Conservation (phyloP, 371 early-diverging fungal genomes). For the Mortierella sp. region DNA sequence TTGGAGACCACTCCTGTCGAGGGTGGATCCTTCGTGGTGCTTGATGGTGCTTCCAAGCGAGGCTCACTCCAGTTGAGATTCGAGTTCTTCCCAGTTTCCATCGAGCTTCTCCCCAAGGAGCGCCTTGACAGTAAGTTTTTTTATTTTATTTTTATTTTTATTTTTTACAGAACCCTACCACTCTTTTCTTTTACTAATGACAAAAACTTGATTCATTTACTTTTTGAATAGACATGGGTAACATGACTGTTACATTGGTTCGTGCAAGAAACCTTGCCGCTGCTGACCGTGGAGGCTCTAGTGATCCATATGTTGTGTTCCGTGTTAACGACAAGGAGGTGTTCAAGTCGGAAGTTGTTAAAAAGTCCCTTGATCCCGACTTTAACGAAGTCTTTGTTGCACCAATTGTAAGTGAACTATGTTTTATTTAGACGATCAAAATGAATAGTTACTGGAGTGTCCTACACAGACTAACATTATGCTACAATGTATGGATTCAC, state of each 20-base stretch:
- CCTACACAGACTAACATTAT: conserved; percentile 36
- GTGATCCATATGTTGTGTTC: conserved; percentile 82
- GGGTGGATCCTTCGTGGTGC: conserved; percentile 54
- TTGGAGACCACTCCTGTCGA: conserved; percentile 23
- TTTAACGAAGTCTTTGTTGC: conserved; percentile 83
- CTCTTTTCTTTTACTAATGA: conserved; percentile 13
- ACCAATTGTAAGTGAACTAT: conserved; percentile 57
- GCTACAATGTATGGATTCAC: conserved; percentile 16
- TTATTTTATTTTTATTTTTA: not conserved
- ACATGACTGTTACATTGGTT: conserved; percentile 54
- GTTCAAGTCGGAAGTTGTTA: conserved; percentile 74
- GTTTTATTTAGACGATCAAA: no score
- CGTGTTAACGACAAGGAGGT: conserved; percentile 79
- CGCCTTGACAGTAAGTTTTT: conserved; percentile 63
- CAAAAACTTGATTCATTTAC: conserved; percentile 25
- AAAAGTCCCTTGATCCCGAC: conserved; percentile 80
- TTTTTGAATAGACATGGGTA: conserved; percentile 40
- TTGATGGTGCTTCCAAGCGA: conserved; percentile 36
- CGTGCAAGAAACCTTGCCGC: conserved; percentile 54
- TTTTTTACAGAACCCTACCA: no score
- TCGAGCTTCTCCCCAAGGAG: conserved; percentile 64
- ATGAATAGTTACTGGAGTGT: conserved; percentile 25
- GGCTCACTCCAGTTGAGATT: conserved; percentile 61
- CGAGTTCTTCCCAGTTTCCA: conserved; percentile 61
- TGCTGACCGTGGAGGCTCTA: conserved; percentile 65